Conservation (phyloP, 345 rosid genomes). For the Eucalyptus shirleyi region DNA sequence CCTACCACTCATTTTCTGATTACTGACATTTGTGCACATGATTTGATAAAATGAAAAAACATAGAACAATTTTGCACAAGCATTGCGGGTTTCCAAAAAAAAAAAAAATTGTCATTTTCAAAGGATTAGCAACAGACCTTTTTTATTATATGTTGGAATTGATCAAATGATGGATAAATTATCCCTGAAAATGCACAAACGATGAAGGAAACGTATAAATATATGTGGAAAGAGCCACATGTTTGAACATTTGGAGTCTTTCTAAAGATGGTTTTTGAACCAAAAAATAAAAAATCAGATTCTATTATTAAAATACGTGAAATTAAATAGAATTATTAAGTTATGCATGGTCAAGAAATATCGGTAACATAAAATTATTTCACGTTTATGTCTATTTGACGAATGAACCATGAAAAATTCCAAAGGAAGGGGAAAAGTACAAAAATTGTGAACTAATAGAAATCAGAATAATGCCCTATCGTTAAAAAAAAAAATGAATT, state of each 20-base stretch:
- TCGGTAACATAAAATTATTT: background rate
- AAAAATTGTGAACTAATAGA: background rate
- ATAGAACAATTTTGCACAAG: background rate
- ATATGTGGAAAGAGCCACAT: background rate
- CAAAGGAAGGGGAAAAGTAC: background rate
- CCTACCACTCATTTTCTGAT: background rate
- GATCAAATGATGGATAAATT: background rate
- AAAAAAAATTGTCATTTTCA: background rate
- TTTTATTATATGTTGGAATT: background rate
- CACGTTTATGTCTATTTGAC: background rate
- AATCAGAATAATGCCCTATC: background rate
- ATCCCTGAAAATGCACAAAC: background rate
- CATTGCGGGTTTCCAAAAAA: background rate
- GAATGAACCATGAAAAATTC: background rate
- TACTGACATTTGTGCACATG: background rate
- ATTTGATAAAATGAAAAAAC: too few relatives aligned
- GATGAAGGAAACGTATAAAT: background rate
- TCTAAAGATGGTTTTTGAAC: too few relatives aligned
- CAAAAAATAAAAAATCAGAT: too few relatives aligned
- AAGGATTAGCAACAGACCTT: background rate
- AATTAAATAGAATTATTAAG: too few relatives aligned
- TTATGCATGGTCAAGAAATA: background rate
- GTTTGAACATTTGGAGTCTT: too few relatives aligned
- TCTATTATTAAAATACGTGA: too few relatives aligned
- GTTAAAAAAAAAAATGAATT: background rate